Evolutionary conservation across 108 stramenopile species (phyloP).

Genomic region (Fragilariopsis cylindrus): DNA sequence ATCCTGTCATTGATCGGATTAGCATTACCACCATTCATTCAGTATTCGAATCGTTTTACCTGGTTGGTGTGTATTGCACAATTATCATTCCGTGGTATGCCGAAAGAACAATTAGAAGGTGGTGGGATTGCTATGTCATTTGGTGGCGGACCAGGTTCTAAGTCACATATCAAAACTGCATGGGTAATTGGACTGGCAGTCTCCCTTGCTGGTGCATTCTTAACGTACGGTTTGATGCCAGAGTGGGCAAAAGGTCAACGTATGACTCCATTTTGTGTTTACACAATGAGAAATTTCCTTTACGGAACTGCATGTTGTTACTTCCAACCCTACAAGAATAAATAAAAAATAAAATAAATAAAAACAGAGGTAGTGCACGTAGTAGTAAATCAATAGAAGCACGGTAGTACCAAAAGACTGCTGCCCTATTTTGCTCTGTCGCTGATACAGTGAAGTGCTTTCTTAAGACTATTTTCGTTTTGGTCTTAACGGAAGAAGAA

Average conservation of each 20-base stretch:
- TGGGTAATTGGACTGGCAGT: conserved; percentile 44
- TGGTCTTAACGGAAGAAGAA: too few species aligned
- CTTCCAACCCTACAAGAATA: conserved; percentile 63
- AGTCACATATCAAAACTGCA: conserved; percentile 48
- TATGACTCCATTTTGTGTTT: conserved; percentile 62
- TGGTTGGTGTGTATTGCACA: conserved; percentile 78
- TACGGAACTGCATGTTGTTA: conserved; percentile 42
- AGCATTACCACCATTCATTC: conserved; percentile 59
- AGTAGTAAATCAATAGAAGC: too few species aligned
- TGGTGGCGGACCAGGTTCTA: conserved; percentile 31
- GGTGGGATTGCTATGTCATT: conserved; percentile 42
- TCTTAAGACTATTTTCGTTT: too few species aligned
- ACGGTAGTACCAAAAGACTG: too few species aligned
- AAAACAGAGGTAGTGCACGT: background rate
- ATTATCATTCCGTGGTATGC: conserved; percentile 81
- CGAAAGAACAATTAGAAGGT: conserved; percentile 45
- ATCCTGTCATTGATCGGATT: conserved; percentile 58
- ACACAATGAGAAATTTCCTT: conserved; percentile 53
- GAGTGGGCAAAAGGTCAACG: conserved; percentile 48
- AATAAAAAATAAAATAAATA: background rate
- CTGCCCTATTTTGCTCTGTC: too few species aligned
- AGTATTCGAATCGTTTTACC: conserved; percentile 62
- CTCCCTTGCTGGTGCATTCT: conserved; percentile 27
- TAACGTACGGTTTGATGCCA: conserved; percentile 51
- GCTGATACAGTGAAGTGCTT: too few species aligned